Evolutionary conservation across 495 filamentous ascomycete species (phyloP), one percentile per base, ranked within the genome.

Genomic region (Viridothelium virens): DNA sequence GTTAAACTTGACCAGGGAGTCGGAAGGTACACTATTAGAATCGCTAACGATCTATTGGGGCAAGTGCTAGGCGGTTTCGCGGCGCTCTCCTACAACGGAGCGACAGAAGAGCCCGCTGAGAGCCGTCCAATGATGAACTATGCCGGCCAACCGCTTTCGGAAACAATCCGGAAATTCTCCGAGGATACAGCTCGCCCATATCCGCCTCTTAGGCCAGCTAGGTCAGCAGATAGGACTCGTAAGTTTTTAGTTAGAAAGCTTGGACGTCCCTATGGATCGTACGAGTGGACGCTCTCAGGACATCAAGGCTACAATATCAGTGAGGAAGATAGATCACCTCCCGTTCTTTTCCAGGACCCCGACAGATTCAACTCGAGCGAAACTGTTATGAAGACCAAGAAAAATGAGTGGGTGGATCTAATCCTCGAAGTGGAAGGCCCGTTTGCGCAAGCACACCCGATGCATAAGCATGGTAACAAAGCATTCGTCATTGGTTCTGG

Each of bases 381-480:
- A 7, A 47, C 61, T 10, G 46, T 65, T 10, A 3, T 65, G 1
- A 37, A 61, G 53, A 65, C 64, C 31, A 65, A 56, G 38, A 65
- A 65, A 16, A 53, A 53, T 16, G 47, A 56, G 31, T 65, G 64
- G 64, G 47, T 65, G 10, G 64, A 65, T 38, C 33, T 65, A 34
- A 61, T 65, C 48, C 12, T 65, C 3, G 47, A 65, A 44, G 64
- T 65, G 11, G 47, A 56, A 38, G 64, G 53, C 3, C 64, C 64
- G 3, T 50, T 64, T 36, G 64, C 64, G 3, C 47, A 65, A 56
- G 64, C 64, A 12, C 64, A 65, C 61, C 53, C 47, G 3, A 65
- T 65, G 64, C 64, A 65, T 34, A 65, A 65, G 34, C 64, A 65
- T 39, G 47, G 47, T n/a, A 65, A 61, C 34, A 65, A 61, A 61